Base-by-base conservation (phyloP, 2,329 filamentous ascomycete genomes). In the Colletotrichum godetiae region DNA sequence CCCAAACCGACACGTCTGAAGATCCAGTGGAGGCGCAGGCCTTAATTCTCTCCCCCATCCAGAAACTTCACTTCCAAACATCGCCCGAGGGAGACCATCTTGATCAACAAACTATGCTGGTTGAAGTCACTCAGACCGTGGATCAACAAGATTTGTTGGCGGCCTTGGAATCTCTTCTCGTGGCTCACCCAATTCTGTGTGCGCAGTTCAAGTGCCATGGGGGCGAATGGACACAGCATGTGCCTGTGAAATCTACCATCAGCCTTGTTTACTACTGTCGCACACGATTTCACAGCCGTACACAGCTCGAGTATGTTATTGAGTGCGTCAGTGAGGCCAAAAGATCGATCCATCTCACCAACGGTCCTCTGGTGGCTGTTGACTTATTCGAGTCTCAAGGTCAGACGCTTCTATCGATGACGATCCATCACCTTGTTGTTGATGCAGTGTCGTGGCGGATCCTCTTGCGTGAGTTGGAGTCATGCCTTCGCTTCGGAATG, bases 401-500 rank as follows among this genome's bases (percentile, higher is more conserved):
- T 3, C 59, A 76, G 12, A 80, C 80, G 33, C 35, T 78, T 1
- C 57, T 83, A 0, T 81, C 80, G 3, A 62, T 85, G 6, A 76
- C 79, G 3, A 81, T 78, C 0, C 83, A 84, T 10, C 83, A 85
- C 64, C 76, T 84, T 0, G 79, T 83, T 0, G 79, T 87, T 12
- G 86, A 87, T 67, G 75, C 86, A 3, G 84, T 87, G 1, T 85
- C 85, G 0, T 88, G 86, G 86, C 78, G 84, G 5, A 80, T 84
- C 1, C 76, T 87, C 1, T 76, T 86, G 0, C 81, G 84, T 35
- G 85, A 88, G 55, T 77, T 88, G 0, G 85, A 87, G 66, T 78
- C 79, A 6, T 73, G 84, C 1, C 76, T 87, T 7, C 46, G 55
- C 0, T 37, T 29, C 3, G 59, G 59, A 0, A 35, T 7, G 1